A percentile compares a stretch with the other conserved stretches of the same genome.
phyloP scores from a whole-genome alignment of 176 grass and related monocot genomes.

The Rhipidocladum racemiflorum region DNA sequence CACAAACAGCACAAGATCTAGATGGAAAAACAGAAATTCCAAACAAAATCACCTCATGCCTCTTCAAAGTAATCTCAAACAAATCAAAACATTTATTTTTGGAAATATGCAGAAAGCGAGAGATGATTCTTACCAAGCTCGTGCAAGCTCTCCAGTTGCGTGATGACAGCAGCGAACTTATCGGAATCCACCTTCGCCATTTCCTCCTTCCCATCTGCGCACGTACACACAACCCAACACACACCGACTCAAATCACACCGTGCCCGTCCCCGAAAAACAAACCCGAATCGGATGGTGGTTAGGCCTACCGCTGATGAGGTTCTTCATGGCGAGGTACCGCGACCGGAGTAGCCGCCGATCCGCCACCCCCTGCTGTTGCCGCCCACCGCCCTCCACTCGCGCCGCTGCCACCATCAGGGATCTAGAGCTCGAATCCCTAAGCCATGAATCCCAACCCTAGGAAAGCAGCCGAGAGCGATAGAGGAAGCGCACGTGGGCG shows the following conservation, averaged over 20 bases:
- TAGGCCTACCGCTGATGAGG: constrained; percentile 61
- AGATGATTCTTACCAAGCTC: constrained; percentile 49
- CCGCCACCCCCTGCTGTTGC: constrained; percentile 29
- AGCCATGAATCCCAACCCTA: constrained; percentile 18
- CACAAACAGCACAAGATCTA: background rate
- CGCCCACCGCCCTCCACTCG: background rate
- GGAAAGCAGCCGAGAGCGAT: background rate
- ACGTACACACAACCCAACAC: background rate
- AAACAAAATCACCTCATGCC: background rate
- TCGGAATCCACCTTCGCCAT: constrained; percentile 54
- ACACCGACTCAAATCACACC: background rate
- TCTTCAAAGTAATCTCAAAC: background rate
- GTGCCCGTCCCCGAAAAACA: background rate
- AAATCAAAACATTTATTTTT: background rate
- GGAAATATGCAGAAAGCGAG: background rate
- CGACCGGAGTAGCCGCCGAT: constrained; percentile 73
- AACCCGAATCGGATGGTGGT: background rate
- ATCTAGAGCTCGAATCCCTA: background rate
- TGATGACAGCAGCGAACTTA: constrained; percentile 71
- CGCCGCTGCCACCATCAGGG: constrained; percentile 21
- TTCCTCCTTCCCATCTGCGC: constrained; percentile 77
- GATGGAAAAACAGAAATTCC: background rate
- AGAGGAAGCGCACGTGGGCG: background rate
- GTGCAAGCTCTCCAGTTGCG: constrained; percentile 76
- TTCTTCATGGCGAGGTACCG: constrained; percentile 73